Conservation (phyloP, 139 green algal genomes). For the Picochlorum sp. region DNA sequence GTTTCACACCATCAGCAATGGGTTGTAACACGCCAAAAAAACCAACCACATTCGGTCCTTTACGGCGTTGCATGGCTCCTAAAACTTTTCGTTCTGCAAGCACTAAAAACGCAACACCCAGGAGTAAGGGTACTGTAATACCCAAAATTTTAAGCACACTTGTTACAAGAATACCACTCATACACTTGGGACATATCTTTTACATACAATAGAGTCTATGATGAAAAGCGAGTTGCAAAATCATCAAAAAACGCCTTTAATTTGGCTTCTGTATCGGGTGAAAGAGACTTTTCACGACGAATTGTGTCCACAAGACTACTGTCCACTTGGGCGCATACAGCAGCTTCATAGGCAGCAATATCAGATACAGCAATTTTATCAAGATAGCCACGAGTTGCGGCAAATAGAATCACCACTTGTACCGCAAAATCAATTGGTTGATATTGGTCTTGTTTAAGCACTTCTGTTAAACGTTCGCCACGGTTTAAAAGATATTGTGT, state of each 20-base stretch:
- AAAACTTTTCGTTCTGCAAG: slow-evolving; percentile 64
- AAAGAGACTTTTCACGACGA: slow-evolving; percentile 31
- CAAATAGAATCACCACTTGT: slow-evolving; percentile 51
- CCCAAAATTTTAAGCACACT: slow-evolving; percentile 39
- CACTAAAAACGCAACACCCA: slow-evolving; percentile 52
- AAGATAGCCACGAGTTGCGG: slow-evolving; percentile 76
- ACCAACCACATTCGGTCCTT: slow-evolving; percentile 61
- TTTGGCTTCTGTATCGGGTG: slow-evolving; percentile 25
- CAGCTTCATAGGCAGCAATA: slow-evolving; percentile 29
- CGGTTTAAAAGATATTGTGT: slow-evolving; percentile 83
- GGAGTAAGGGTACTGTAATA: slow-evolving; percentile 50
- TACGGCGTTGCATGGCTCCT: slow-evolving; percentile 60
- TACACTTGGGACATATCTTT: slow-evolving; percentile 13
- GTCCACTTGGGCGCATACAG: slow-evolving; percentile 28
- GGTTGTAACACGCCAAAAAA: slow-evolving; percentile 64
- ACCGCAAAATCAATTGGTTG: slow-evolving; percentile 73
- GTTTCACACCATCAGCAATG: slow-evolving; percentile 63
- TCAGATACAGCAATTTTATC: slow-evolving; percentile 56
- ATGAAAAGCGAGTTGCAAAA: slow-evolving; percentile 38
- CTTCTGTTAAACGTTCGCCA: slow-evolving; percentile 74
- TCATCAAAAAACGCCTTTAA: slow-evolving; percentile 36
- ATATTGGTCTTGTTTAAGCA: slow-evolving; percentile 89
- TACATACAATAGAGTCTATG: slow-evolving; percentile 4
- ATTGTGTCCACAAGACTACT: slow-evolving; percentile 32
- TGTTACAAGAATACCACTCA: slow-evolving; percentile 36